Evolutionary conservation across 2,329 filamentous ascomycete genomes (phyloP), one percentile per base, ranked within the genome.

Genomic region (Neofusicoccum umdonicola): DNA sequence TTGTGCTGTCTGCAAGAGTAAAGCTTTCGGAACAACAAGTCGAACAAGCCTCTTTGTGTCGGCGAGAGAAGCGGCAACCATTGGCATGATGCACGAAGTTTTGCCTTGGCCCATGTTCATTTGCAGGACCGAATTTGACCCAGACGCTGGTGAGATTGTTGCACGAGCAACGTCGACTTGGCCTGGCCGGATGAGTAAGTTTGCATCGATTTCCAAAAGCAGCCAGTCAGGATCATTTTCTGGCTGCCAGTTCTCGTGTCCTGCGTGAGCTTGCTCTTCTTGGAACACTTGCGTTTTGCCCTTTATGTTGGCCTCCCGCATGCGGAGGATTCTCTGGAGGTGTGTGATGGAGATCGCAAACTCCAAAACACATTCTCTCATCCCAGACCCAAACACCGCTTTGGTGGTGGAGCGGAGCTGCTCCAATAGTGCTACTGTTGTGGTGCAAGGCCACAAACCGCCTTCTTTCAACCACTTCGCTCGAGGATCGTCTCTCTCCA

Each of bases 91-190:
- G 1, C 90, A 85, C 0, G 88, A 89, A 0, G 85, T 87, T 72
- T 88, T 88, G 76, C 83, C 83, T 76, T 88, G 82, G 0, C 88
- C 88, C 87, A 90, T 90, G 66, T 89, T 87, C 74, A 90, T 82
- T 66, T 90, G 88, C 1, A 89, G 68, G 0, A 90, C 85, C 0
- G 86, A 86, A 66, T 89, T 90, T 0, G 74, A 67, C 0, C 77
- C 75, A 0, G 83, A 85, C 0, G 69, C 63, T 0, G 88, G 88
- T 0, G 75, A 75, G 1, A 88, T 86, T 17, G 85, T 91, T 0
- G 86, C 84, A 1, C 77, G 68, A 0, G 88, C 88, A 6, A 91
- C 87, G 4, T 87, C 80, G 0, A 88, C 79, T 67, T 91, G 88
- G 2, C 84, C 83, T 0, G 80, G 77, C 0, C 89, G 83, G 61